Base-by-base conservation (phyloP, 371 early-diverging fungal genomes). In the Amoeboaphelidium protococcarum region DNA sequence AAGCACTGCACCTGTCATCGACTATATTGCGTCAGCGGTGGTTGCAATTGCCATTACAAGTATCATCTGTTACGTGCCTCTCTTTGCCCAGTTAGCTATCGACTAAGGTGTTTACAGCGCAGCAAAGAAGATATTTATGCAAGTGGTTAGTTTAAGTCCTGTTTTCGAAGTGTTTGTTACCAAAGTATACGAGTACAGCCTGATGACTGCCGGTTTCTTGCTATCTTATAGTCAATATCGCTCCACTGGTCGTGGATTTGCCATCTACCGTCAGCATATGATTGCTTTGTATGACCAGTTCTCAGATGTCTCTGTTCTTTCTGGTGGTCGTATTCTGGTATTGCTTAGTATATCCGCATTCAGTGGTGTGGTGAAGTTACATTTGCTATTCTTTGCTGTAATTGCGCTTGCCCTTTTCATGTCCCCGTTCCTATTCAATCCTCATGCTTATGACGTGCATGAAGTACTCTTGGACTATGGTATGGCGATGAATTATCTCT, bases 91-190 rank as follows among this genome's bases (percentile, higher is more conserved):
- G 59, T 74, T 81, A 56, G 62, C 82, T 26, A 76, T 79, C 10
- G 89, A 88, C 54, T 76, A 75, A 40, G 89, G 87, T 1, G 74
- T 86, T 47, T 61, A 67, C 25, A 68, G 78, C 24, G 75, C 80
- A 25, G 52, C 78, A 23, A 64, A 70, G 13, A 76, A 87, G 42
- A 64, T 85, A 24, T 76, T 73, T 22, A 76, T 77, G 51, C 85
- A 86, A 47, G 71, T 88, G 37, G 53, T 79, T 44, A 83, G 82
- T 21, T 60, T 85, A 20, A 78, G 82, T 2, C 83, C 82, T 2
- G 58, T 85, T 40, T 88, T 87, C 54, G 87, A 86, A 57, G 80
- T 84, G 21, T 77, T 86, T 64, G 79, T 79, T 20, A 83, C 86
- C 1, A 85, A 84, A 55, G 78, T 82, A 50, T 85, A 84, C 58